Evolutionary conservation across 2,329 filamentous ascomycete genomes (phyloP), one percentile per base, ranked within the genome.

Genomic region (Myriosclerotinia duriaeana): DNA sequence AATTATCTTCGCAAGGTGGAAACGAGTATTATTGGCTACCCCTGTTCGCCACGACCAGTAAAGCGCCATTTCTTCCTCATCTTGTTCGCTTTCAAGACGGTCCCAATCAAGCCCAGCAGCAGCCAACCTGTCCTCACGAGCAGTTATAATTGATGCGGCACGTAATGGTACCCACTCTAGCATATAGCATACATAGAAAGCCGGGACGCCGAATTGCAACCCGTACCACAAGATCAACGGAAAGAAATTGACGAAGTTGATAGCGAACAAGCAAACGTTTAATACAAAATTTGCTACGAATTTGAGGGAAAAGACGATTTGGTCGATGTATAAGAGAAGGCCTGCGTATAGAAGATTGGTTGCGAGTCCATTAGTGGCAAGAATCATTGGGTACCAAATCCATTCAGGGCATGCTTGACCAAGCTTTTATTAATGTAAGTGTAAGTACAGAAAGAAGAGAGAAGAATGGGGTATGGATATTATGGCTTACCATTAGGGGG

Each of bases 141-240:
- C 8, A 36, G 38, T 7, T 1, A 48, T 9, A 11, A 60, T 38
- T 38, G 30, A 50, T 50, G 58, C 58, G 20, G 34, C 30, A 50
- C 30, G 44, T 20, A 50, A 2, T 11, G n/a, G 58, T 60, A 60
- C 22, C 44, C 58, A 60, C 46, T 50, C 30, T 50, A 17, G 44
- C n/a, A 17, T 20, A 11, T 50, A 38, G n/a, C n/a, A 38, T 60
- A 60, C 38, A 11, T 38, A 26, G 30, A 50, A 60, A 38, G 5
- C 34, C 20, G 30, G 58, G 5, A 50, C 14, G 4, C 44, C 58
- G 38, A 50, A 50, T 17, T 50, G 30, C 3, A 50, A 5, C 20
- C 7, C n/a, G 30, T 26, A 36, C 44, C 58, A 60, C 7, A 50
- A 20, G 3, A 36, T 8, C 5, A 11, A 20, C 8, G 20, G 7